Evolutionary conservation across 176 grass and related monocot species (phyloP).

Genomic region (Themeda triandra): DNA sequence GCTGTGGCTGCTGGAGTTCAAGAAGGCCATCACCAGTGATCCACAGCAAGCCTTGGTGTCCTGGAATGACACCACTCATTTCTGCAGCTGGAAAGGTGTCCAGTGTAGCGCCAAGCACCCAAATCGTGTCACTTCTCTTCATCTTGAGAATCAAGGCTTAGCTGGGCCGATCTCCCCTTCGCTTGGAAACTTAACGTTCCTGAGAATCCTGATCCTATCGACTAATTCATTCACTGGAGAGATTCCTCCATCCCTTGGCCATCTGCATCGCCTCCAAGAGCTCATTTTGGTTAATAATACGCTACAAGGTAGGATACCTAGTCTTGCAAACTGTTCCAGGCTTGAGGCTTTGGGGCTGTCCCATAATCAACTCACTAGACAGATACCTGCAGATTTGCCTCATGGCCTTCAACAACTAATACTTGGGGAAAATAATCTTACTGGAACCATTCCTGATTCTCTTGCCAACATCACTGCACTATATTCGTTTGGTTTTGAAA

Average conservation of each 20-base stretch:
- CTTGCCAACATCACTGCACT: too few relatives aligned
- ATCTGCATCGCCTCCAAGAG: neutral
- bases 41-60: constrained; percentile 8
- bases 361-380: neutral
- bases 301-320: neutral
- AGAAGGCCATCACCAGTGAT: neutral
- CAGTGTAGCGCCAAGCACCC: neutral
- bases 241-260: constrained; percentile 28
- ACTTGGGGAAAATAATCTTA: neutral
- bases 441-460: neutral
- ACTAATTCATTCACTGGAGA: neutral
- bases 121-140: neutral
- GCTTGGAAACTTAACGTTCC: neutral
- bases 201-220: neutral
- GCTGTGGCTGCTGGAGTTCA: neutral
- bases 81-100: constrained; percentile 18
- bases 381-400: neutral
- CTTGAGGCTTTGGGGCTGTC: neutral
- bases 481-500: too few relatives aligned
- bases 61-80: constrained; percentile 34
- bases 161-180: constrained; percentile 5
- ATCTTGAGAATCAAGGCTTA: neutral
- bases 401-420: neutral
- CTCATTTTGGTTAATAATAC: constrained; percentile 1
- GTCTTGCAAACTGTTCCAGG: neutral